Base-by-base conservation (phyloP, 1,284 basidiomycete genomes). In the Ustilago hordei region DNA sequence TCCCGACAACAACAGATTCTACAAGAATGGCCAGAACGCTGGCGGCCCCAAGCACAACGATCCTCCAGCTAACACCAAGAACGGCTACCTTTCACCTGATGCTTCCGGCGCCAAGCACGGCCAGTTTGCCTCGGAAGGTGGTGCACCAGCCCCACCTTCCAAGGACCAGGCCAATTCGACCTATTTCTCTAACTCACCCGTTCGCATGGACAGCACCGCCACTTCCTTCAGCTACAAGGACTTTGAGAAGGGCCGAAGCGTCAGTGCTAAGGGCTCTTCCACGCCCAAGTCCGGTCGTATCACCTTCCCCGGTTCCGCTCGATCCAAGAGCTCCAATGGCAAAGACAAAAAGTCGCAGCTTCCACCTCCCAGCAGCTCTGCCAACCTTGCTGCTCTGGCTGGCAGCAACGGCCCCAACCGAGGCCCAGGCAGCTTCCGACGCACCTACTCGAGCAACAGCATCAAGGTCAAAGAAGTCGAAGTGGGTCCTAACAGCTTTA, bases 361-460 rank as follows among this genome's bases (percentile, higher is more conserved):
- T 91, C 92, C 8, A 83, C 91, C 38, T 91, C 92, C 35, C 91
- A 92, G 11, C 89, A 89, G n/a, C 91, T 92, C 34, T 91, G 91
- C 52, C 60, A 76, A 74, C 59, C 71, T 81, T 15, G 74, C 75
- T 17, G 63, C 70, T n/a, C 47, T 81, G 15, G 76, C 79, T 43
- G 74, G 79, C 35, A 77, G 80, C 77, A 83, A 72, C 67, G 78
- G 72, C 64, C 85, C 84, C 88, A 80, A 86, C 87, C 62, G 89
- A 87, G 81, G 87, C 86, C 59, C 88, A 87, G 75, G 88, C 89
- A 64, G 87, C 36, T 98, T 98, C 87, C 90, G 94, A 73, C 88
- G 96, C 81, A 98, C 96, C 52, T 99, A 99, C 87, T 95, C 93
- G 54, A 95, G 93, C 86, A 97, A 97, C 87, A 97, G 95, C 48